Conservation (phyloP, 768 basidiomycete species). For the Leucogyrophana mollusca region DNA sequence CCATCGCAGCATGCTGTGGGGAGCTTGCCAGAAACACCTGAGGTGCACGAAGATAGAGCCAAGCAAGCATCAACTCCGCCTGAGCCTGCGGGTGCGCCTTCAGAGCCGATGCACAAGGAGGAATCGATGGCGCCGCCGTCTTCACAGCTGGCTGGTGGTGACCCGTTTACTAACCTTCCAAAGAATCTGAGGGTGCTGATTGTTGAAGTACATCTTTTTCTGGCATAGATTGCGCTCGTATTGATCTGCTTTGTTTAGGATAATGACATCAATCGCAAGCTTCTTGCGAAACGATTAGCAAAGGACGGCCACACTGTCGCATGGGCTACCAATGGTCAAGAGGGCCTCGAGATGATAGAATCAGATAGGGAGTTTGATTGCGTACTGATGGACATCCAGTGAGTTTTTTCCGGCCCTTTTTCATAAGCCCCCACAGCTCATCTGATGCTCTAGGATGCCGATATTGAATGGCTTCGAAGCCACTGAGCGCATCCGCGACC, state of each 20-base stretch:
- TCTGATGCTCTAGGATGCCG: constrained; percentile 47
- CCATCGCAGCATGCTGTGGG: too few species aligned
- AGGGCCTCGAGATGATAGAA: constrained; percentile 60
- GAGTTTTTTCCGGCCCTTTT: too few species aligned
- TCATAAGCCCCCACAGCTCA: background rate
- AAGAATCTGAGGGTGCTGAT: constrained; percentile 35
- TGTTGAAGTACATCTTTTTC: constrained; percentile 53
- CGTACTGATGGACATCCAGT: constrained; percentile 86
- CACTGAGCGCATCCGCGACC: constrained; percentile 59
- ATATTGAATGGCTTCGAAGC: constrained; percentile 75
- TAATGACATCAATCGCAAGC: constrained; percentile 69
- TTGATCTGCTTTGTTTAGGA: constrained; percentile 40
- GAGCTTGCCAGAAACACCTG: too few species aligned
- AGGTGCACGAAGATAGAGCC: too few species aligned
- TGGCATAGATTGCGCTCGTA: background rate
- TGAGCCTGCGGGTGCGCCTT: too few species aligned
- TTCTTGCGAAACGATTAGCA: constrained; percentile 66
- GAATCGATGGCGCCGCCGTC: too few species aligned
- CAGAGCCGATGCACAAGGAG: too few species aligned
- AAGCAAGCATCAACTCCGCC: too few species aligned
- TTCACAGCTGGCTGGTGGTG: too few species aligned
- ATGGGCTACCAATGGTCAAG: constrained; percentile 72
- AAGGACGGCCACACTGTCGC: constrained; percentile 66
- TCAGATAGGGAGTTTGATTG: constrained; percentile 64
- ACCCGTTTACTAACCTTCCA: too few species aligned